phyloP scores from a whole-genome alignment of 164 flowering plant species.

The Stephania japonica region DNA sequence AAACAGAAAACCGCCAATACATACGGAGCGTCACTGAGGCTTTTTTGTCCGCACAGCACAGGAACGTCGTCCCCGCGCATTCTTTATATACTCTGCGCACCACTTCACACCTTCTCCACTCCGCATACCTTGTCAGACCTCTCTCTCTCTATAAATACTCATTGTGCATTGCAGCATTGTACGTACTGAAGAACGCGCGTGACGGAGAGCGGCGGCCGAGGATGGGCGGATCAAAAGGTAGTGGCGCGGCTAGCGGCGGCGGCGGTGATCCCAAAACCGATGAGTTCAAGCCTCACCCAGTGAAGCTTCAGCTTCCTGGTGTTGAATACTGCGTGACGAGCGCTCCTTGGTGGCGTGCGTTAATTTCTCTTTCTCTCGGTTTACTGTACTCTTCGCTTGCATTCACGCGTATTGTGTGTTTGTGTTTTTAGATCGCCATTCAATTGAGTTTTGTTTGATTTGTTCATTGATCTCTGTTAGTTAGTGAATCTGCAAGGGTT shows the following conservation, averaged over 20 bases:
- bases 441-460: no score
- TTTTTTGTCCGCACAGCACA: background rate
- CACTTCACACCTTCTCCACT: background rate
- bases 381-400: no score
- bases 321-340: slow-evolving; percentile 61
- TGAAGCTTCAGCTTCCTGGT: slow-evolving; percentile 69
- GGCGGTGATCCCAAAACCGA: slow-evolving; percentile 28
- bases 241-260: slow-evolving; percentile 11
- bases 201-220: background rate
- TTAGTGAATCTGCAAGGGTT: no score
- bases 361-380: background rate
- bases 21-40: background rate
- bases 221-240: background rate
- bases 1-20: background rate
- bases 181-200: background rate
- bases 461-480: no score
- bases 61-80: background rate
- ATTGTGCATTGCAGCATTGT: background rate
- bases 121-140: background rate
- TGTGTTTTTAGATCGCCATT: no score
- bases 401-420: slow-evolving; percentile 1
- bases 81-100: background rate
- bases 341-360: slow-evolving; percentile 59
- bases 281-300: slow-evolving; percentile 57
- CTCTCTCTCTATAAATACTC: background rate